phyloP scores from a whole-genome alignment of 352 stramenopile genomes.

The Phytophthora rubi region DNA sequence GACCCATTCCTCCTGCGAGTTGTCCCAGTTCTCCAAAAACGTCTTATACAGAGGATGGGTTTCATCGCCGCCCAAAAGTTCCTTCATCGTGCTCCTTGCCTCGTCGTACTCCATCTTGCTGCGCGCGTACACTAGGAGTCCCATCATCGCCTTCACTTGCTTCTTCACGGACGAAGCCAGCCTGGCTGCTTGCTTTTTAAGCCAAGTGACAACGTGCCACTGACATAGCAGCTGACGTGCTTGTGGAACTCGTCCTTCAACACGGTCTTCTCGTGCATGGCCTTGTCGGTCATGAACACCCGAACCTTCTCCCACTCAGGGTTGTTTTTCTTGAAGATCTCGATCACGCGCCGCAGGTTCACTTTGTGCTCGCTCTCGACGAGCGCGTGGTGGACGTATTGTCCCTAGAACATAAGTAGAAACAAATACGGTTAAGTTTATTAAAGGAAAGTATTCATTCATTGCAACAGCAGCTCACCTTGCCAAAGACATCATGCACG shows the following conservation, averaged over 20 bases:
- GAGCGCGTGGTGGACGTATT: conserved; percentile 20
- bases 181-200: neutral
- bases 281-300: conserved; percentile 14
- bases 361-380: conserved; percentile 17
- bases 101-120: neutral
- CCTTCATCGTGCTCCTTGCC: no score
- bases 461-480: no score
- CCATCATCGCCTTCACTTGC: neutral
- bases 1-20: no score
- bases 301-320: neutral
- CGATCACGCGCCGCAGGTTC: neutral
- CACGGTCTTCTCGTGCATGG: conserved; percentile 5
- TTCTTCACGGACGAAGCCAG: neutral
- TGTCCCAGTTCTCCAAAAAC: no score
- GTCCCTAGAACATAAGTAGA: neutral
- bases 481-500: no score
- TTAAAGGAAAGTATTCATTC: no score
- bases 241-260: neutral
- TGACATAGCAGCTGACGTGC: neutral
- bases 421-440: no score
- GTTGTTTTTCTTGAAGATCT: conserved; percentile 21
- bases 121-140: neutral
- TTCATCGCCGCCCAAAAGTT: no score
- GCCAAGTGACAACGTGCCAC: neutral
- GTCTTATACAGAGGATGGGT: no score